These are phyloP conservation scores for Paramecium sexaurelia DNA, from an alignment of 73 alveolate genomes.

Conservation along the genomic window DNA sequence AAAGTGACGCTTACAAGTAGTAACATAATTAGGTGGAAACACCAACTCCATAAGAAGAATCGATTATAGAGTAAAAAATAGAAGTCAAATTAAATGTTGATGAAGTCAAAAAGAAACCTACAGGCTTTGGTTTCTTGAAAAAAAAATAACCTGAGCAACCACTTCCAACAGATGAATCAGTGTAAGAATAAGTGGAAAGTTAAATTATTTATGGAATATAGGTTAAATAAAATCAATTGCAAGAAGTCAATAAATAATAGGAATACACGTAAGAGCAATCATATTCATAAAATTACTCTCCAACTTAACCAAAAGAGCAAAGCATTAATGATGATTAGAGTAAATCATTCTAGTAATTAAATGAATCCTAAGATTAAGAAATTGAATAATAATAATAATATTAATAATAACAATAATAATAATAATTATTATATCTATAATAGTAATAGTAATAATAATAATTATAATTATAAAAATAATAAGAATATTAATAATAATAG, in stretches of 20 bases:
- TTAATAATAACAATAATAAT: neutral
- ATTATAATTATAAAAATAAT: neutral
- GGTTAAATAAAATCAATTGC: neutral
- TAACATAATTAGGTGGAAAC: slow-evolving; percentile 29
- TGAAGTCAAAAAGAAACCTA: slow-evolving; percentile 32
- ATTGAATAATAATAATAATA: neutral
- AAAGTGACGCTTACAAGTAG: slow-evolving; percentile 45
- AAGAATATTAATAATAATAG: neutral
- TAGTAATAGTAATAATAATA: neutral
- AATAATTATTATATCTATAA: neutral
- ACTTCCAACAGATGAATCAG: neutral
- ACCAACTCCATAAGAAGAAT: slow-evolving; percentile 1
- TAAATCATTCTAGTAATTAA: neutral
- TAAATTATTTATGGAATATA: slow-evolving; percentile 19
- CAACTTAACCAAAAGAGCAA: neutral
- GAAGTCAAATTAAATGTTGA: slow-evolving; percentile 44
- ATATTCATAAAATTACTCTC: neutral
- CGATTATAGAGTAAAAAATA: neutral
- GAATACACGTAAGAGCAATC: neutral
- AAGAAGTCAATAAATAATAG: neutral
- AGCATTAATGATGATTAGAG: neutral
- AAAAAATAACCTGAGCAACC: neutral
- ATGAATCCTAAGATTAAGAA: neutral
- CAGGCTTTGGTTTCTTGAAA: slow-evolving; percentile 43
- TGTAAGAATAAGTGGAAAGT: slow-evolving; percentile 1